Evolutionary conservation across 768 basidiomycete species (phyloP), one percentile per base, ranked within the genome.

Genomic region (Porpolomopsis calyptriformis): DNA sequence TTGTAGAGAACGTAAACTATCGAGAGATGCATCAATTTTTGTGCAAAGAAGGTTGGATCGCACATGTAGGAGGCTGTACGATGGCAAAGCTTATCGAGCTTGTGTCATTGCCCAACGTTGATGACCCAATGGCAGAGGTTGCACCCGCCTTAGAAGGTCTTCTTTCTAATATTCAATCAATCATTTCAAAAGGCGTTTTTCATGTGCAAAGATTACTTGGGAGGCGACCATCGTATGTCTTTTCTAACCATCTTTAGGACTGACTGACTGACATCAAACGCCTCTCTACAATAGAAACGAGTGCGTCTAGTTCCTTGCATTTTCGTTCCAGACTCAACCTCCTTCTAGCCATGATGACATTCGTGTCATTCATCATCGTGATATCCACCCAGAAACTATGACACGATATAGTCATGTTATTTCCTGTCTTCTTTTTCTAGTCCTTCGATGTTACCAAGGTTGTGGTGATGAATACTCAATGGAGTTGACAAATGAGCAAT

Each of bases 11-110:
- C 16, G 43, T 3, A 10, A 8, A 33, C 16, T 44, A 44, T 44
- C 27, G 43, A 4, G 27, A 44, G n/a, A 11, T 44, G 20, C 14
- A 44, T 34, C 43, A 44, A n/a, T 44, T 44, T 33, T 19, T 44
- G 7, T 29, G 11, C 12, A 42, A 42, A 20, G 40, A 42, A 29
- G 40, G 40, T 16, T 42, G 40, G 40, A 4, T 42, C 19, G 3
- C n/a, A 29, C 43, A 44, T 24, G 27, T 44, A 4, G n/a, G 26
- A 12, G 27, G 43, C 3, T 44, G 4, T 25, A 31, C 5, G n/a
- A 3, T 22, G 12, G 29, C 27, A 4, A 16, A 35, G 18, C 7
- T 44, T 3, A 16, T 29, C 10, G 4, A 18, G 29, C 18, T 44
- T 3, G 26, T 20, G 2, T 7, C 27, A n/a, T n/a, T 35, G 2